A percentile compares a stretch with the other conserved stretches of the same genome.
Conservation (phyloP, 2,329 filamentous ascomycete genomes). For the Sclerotinia glacialis region DNA sequence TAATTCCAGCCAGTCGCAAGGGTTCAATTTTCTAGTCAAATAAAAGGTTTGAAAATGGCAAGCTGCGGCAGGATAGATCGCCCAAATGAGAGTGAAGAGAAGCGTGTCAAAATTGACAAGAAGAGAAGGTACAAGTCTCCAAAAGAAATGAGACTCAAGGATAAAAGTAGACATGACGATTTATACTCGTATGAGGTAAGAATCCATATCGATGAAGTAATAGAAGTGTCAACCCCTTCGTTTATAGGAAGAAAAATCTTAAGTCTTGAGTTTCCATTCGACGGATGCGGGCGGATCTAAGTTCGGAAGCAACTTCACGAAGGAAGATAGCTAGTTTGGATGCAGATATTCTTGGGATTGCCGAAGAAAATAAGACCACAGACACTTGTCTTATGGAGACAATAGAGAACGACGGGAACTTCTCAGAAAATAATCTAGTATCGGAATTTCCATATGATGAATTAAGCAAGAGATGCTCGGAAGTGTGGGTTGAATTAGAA, state of each 20-base stretch:
- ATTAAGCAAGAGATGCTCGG: neutral
- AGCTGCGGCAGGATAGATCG: neutral
- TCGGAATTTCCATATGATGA: neutral
- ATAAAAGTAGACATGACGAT: neutral
- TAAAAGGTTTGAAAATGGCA: neutral
- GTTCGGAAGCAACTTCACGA: rapidly evolving
- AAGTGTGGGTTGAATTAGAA: too few relatives aligned
- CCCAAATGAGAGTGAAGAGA: neutral
- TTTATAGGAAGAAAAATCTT: neutral
- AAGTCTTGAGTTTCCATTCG: neutral
- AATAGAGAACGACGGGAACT: neutral
- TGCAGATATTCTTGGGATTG: neutral
- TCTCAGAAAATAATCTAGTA: neutral
- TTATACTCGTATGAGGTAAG: neutral
- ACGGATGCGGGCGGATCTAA: neutral
- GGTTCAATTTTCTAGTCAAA: neutral
- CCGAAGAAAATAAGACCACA: neutral
- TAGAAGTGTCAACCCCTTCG: neutral
- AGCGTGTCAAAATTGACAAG: neutral
- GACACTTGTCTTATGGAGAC: too few relatives aligned
- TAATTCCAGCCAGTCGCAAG: too few relatives aligned
- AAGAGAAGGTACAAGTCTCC: neutral
- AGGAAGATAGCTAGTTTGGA: neutral
- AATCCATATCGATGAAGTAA: neutral
- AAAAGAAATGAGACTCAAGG: neutral